These are phyloP conservation scores for Alternaria consortialis DNA, from an alignment of 2,329 filamentous ascomycete genomes.

Conservation along the genomic window DNA sequence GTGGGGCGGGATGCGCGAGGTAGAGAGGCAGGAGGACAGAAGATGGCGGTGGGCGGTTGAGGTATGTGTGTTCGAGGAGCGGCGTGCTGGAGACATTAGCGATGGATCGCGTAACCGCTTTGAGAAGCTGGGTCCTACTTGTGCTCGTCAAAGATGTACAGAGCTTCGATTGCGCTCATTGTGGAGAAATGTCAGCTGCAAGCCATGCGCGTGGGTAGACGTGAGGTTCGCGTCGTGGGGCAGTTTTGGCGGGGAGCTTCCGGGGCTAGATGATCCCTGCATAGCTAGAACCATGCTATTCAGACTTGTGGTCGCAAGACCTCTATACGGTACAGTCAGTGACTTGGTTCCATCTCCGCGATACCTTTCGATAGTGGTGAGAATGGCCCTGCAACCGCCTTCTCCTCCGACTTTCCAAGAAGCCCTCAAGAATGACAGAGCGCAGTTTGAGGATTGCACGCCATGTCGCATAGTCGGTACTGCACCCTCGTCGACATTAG, in stretches of 20 bases:
- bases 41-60: constrained; percentile 79
- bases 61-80: constrained; percentile 89
- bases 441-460: constrained; percentile 69
- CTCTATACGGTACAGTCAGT: neutral
- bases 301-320: neutral
- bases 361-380: neutral
- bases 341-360: neutral
- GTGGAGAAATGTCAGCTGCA: constrained; percentile 16
- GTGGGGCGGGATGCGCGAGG: constrained; percentile 79
- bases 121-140: constrained; percentile 68
- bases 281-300: constrained; percentile 7
- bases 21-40: constrained; percentile 83
- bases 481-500: constrained; percentile 1
- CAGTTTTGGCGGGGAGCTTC: constrained; percentile 35
- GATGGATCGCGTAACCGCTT: neutral
- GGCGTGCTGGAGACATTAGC: constrained; percentile 68
- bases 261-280: constrained; percentile 8
- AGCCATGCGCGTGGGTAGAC: constrained; percentile 27
- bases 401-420: constrained; percentile 39
- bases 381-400: constrained; percentile 26
- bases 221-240: constrained; percentile 27
- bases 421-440: constrained; percentile 43
- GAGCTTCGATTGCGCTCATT: constrained; percentile 83
- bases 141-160: constrained; percentile 97
- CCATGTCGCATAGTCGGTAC: constrained; percentile 76